A percentile compares a stretch with the other conserved stretches of the same genome.
These are phyloP conservation scores for Crithidia acanthocephali DNA, from an alignment of 208 protist species.

Conservation along the genomic window DNA sequence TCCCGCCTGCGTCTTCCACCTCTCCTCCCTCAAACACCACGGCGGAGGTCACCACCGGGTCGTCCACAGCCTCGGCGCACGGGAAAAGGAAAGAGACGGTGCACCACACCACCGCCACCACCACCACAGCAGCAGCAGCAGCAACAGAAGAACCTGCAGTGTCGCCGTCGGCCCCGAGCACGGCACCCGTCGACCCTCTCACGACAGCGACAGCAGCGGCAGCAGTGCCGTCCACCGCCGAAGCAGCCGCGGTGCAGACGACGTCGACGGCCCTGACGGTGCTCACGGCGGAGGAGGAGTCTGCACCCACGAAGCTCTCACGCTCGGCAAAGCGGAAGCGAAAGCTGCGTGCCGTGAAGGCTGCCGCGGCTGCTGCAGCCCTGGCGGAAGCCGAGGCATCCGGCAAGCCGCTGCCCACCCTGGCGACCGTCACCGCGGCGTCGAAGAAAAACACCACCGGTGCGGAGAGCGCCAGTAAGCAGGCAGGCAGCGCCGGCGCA, in stretches of 20 bases:
- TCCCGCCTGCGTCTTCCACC: too few species aligned
- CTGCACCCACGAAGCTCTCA: constrained; percentile 1
- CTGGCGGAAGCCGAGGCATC: neutral
- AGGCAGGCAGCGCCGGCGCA: neutral
- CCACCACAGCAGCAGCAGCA: too few species aligned
- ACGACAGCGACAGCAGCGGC: neutral
- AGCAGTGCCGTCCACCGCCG: neutral
- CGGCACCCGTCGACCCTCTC: too few species aligned
- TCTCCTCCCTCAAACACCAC: too few species aligned
- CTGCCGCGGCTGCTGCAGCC: constrained; percentile 13
- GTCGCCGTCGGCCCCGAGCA: too few species aligned
- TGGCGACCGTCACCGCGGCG: neutral
- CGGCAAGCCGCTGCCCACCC: neutral
- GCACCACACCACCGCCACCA: too few species aligned
- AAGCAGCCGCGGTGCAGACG: neutral
- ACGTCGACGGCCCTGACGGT: neutral
- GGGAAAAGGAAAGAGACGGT: too few species aligned
- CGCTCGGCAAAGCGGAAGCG: constrained; percentile 36
- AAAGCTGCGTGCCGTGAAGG: constrained; percentile 24
- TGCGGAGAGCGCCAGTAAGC: neutral
- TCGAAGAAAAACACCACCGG: neutral
- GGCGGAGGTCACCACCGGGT: too few species aligned
- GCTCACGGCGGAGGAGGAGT: constrained; percentile 9
- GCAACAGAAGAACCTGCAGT: too few species aligned
- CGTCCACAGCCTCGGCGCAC: too few species aligned